Evolutionary conservation across 2,329 filamentous ascomycete genomes (phyloP), one percentile per base, ranked within the genome.

Genomic region (Fusarium sp.): DNA sequence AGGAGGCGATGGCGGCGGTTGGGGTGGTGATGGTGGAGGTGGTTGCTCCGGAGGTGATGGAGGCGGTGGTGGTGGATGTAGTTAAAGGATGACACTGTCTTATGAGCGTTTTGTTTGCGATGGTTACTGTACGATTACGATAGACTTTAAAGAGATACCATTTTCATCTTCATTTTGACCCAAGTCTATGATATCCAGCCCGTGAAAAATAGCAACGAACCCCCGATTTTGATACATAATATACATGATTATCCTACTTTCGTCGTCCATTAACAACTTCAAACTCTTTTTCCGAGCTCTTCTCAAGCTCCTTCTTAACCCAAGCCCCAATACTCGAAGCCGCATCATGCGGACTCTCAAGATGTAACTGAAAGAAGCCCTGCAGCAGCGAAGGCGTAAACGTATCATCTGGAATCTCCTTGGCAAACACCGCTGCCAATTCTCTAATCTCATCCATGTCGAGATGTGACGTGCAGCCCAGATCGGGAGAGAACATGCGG

Each of bases 381-480:
- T 87, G 85, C 6, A 87, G 64, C 37, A 84, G 77, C 1, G 85
- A 85, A 0, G 85, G 85, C 0, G 84, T 86, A 49, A 86, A 83
- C 0, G 76, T 79, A 45, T 80, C 74, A 9, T 82, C 78, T 0
- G 83, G 83, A 21, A 91, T 83, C 68, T 84, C 82, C 46, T 82
- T 82, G 9, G 85, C 82, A 58, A 92, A 90, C 21, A 21, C 21
- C 21, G 21, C 21, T 21, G 87, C 85, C 34, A 91, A 86, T 28
- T 84, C 76, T 16, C 71, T 49, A 7, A 83, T 69, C 54, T 80
- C 75, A 3, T 75, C 75, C 11, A 72, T 73, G 11, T 71, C 71
- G 4, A 74, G n/a, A 30, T 68, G 54, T 4, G 73, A 60, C 0
- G 74, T 72, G 45, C 74, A 74, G 7, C 73, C 74, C 4, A 77